Evolutionary conservation across 768 basidiomycete genomes (phyloP).

Genomic region (Suillus ampliporus): DNA sequence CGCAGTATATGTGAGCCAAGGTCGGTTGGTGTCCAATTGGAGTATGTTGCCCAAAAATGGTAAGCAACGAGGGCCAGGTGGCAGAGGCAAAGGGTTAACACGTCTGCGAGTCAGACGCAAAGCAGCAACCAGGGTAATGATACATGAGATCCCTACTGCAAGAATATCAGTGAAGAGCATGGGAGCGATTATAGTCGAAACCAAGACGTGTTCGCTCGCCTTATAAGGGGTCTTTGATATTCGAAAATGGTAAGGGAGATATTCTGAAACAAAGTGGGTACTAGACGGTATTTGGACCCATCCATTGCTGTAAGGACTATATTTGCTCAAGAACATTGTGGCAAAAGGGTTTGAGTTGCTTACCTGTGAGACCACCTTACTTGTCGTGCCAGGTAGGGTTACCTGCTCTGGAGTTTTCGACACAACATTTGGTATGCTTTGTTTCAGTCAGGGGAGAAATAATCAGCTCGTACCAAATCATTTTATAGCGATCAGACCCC

Average conservation of each 20-base stretch:
- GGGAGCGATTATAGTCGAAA: background rate
- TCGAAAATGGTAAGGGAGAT: too few relatives aligned
- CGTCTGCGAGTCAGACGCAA: background rate
- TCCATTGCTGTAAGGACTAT: background rate
- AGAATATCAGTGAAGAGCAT: background rate
- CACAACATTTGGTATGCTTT: background rate
- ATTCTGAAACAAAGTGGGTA: too few relatives aligned
- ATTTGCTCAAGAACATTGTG: background rate
- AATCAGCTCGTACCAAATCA: background rate
- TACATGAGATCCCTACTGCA: background rate
- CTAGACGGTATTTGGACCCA: too few relatives aligned
- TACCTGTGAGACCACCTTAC: background rate
- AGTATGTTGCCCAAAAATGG: background rate
- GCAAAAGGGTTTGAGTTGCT: background rate
- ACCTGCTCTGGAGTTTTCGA: too few relatives aligned
- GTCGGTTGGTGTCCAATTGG: background rate
- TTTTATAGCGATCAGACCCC: background rate
- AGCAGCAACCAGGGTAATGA: background rate
- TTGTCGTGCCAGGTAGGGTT: background rate
- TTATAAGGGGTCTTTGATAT: background rate
- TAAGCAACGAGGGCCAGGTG: background rate
- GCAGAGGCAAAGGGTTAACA: background rate
- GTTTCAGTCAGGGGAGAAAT: background rate
- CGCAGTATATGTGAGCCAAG: slow-evolving; percentile 5
- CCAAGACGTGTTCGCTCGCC: background rate